A percentile compares a stretch with the other conserved stretches of the same genome.
These are phyloP conservation scores for Hypomontagnella submonticulosa DNA, from an alignment of 495 filamentous ascomycete species.

Conservation along the genomic window DNA sequence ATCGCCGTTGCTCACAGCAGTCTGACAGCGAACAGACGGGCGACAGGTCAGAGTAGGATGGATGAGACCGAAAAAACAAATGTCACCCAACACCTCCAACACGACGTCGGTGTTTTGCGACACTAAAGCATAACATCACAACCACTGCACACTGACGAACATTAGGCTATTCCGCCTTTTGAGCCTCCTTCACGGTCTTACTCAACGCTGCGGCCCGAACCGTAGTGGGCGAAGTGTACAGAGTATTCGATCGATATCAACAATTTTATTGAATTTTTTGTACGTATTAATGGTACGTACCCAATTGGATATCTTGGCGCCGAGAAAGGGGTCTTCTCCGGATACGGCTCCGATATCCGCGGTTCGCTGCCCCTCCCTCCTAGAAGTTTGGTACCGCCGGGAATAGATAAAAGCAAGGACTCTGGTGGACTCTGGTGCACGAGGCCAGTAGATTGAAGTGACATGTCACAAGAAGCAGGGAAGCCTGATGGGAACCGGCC, in stretches of 20 bases:
- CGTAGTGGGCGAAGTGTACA: conserved; percentile 17
- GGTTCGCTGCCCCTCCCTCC: conserved; percentile 29
- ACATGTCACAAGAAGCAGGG: conserved; percentile 35
- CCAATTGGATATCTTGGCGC: conserved; percentile 29
- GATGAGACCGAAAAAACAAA: conserved; percentile 5
- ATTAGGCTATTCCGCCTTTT: conserved; percentile 21
- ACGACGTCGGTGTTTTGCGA: conserved; percentile 9
- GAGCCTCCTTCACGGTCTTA: conserved; percentile 22
- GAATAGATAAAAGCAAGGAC: conserved; percentile 33
- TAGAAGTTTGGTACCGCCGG: conserved; percentile 40
- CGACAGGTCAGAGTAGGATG: not conserved
- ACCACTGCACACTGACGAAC: conserved; percentile 29
- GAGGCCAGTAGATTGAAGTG: conserved; percentile 40
- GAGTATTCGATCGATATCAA: conserved; percentile 12
- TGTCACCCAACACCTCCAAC: conserved; percentile 31
- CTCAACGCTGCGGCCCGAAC: conserved; percentile 29
- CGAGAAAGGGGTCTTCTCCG: conserved; percentile 30
- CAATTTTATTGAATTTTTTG: not conserved
- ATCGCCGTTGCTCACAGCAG: conserved; percentile 28
- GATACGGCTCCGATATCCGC: conserved; percentile 36
- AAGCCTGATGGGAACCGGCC: conserved; percentile 28
- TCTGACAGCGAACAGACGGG: conserved; percentile 21
- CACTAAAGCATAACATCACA: conserved; percentile 39
- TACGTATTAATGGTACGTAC: conserved; percentile 19
- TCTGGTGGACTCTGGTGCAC: conserved; percentile 37